Evolutionary conservation across 208 protist species (phyloP).

Genomic region (Hexamita inflata): DNA sequence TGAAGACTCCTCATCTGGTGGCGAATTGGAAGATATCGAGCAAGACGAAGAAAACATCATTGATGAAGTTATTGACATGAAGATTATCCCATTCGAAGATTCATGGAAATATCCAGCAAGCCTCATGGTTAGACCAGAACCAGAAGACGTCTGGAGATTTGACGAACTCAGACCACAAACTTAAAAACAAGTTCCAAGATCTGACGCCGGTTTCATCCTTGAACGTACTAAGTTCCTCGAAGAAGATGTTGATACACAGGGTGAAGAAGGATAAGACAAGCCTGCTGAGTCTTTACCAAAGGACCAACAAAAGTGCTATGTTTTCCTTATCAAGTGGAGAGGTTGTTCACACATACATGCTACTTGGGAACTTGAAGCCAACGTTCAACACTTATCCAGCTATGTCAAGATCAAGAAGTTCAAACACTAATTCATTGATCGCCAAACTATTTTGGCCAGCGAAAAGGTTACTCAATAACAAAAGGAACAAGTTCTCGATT

Average conservation of each 20-base stretch:
- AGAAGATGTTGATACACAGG: neutral
- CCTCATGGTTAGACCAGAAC: neutral
- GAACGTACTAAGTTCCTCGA: neutral
- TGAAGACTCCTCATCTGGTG: neutral
- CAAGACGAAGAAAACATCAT: neutral
- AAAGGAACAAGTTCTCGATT: no score
- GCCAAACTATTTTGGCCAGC: no score
- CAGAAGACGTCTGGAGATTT: neutral
- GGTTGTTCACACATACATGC: neutral
- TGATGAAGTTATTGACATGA: neutral
- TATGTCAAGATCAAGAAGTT: constrained; percentile 8
- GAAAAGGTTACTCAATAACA: no score
- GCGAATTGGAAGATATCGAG: neutral
- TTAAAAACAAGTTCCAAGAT: neutral
- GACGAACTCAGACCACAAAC: neutral
- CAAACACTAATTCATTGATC: neutral
- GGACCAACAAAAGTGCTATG: neutral
- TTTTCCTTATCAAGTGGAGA: constrained; percentile 23
- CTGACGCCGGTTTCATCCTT: neutral
- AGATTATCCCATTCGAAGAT: neutral
- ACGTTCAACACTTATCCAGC: neutral
- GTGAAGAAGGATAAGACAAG: no score
- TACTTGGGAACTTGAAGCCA: constrained; percentile 18
- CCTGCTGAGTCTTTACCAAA: no score
- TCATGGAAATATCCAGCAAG: neutral